Percentiles rank a stretch among this genome's conserved stretches.
Conservation (phyloP, 805 yeast species). For the Citeromyces nyonsensis region DNA sequence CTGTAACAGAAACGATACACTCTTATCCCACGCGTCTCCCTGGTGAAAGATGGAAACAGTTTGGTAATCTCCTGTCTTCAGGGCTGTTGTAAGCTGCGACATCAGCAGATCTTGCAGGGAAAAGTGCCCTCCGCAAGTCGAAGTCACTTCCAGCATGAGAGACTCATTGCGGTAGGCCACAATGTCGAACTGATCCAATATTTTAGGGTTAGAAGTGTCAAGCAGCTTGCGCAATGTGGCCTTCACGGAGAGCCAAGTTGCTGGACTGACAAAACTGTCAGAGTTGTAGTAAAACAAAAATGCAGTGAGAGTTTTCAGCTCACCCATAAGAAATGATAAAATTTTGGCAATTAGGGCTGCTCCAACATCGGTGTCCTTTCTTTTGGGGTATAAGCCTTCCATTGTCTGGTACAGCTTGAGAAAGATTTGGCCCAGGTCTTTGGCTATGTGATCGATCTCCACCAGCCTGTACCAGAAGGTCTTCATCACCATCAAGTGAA, state of each 20-base stretch:
- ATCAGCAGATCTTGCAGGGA: too few species aligned
- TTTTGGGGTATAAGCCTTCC: not conserved
- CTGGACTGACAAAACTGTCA: constrained; percentile 50
- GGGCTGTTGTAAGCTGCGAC: too few species aligned
- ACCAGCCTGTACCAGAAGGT: constrained; percentile 62
- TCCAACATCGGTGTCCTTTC: constrained; percentile 3
- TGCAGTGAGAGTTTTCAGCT: constrained; percentile 17
- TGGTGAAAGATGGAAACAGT: too few species aligned
- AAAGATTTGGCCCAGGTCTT: constrained; percentile 48
- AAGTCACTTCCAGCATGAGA: constrained; percentile 17
- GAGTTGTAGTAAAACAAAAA: constrained; percentile 31
- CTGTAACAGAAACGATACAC: too few species aligned
- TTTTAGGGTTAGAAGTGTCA: constrained; percentile 15
- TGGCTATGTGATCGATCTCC: constrained; percentile 37
- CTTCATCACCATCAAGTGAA: constrained; percentile 33
- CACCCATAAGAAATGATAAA: constrained; percentile 4
- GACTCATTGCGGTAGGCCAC: constrained; percentile 61
- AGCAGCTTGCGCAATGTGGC: constrained; percentile 26
- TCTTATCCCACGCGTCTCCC: too few species aligned
- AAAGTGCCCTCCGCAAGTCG: too few species aligned
- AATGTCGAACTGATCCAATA: constrained; percentile 34
- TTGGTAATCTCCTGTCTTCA: too few species aligned
- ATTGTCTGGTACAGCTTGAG: constrained; percentile 26
- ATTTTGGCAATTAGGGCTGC: constrained; percentile 1
- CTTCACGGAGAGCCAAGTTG: constrained; percentile 41